A percentile compares a stretch with the other conserved stretches of the same genome.
These are phyloP conservation scores for Paramecium tetraurelia DNA, from an alignment of 73 alveolate species.

Conservation along the genomic window DNA sequence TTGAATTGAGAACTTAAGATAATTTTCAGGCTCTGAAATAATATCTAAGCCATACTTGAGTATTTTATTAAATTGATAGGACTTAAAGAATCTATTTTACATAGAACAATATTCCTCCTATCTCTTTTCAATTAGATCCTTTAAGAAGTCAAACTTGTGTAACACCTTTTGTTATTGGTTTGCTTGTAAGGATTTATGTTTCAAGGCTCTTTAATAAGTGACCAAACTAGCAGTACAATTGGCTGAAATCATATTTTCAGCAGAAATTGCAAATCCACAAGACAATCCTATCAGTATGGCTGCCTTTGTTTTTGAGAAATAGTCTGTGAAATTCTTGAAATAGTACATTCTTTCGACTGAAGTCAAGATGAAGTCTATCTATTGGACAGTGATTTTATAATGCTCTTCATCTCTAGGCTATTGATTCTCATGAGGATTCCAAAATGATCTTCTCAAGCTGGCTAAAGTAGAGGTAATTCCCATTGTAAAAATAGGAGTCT, in stretches of 20 bases:
- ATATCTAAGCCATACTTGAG: background rate
- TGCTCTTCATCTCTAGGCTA: slow-evolving; percentile 48
- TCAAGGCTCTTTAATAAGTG: background rate
- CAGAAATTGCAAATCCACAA: background rate
- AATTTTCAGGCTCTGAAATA: slow-evolving; percentile 36
- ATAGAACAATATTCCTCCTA: background rate
- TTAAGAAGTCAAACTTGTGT: background rate
- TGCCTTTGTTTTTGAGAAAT: slow-evolving; percentile 3
- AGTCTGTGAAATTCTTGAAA: slow-evolving; percentile 2
- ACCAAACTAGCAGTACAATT: background rate
- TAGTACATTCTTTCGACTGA: background rate
- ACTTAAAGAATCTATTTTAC: background rate
- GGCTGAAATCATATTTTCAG: background rate
- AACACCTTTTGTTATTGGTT: background rate
- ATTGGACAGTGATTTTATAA: background rate
- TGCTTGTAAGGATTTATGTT: background rate
- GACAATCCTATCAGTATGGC: background rate
- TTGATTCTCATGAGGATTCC: background rate
- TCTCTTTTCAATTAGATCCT: background rate
- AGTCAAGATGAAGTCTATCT: background rate
- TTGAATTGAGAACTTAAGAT: background rate
- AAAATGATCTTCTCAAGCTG: background rate
- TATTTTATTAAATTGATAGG: background rate
- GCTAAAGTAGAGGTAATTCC: slow-evolving; percentile 22
- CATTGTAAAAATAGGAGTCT: background rate